Evolutionary conservation across 2,329 filamentous ascomycete genomes (phyloP).

Genomic region (Nemania abortiva): DNA sequence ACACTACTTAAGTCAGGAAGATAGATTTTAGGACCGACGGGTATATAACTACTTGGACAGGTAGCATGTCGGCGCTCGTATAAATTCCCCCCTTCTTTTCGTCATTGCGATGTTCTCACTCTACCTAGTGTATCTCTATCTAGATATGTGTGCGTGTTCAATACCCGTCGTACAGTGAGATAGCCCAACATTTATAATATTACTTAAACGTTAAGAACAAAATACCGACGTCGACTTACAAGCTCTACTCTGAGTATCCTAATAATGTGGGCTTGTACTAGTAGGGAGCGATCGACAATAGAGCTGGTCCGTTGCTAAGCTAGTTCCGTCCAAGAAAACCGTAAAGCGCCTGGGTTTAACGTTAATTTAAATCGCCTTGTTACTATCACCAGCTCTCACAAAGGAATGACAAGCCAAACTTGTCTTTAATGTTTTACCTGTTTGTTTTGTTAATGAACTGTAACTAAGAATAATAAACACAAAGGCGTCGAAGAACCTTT

Average conservation of each 20-base stretch:
- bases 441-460: neutral
- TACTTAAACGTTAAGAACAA: neutral
- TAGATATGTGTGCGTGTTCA: neutral
- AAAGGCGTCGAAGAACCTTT: constrained; percentile 24
- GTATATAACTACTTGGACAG: neutral
- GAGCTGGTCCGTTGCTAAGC: too few relatives aligned
- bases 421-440: neutral
- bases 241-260: neutral
- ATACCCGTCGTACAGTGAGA: neutral
- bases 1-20: neutral
- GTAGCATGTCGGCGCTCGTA: neutral
- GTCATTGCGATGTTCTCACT: too few relatives aligned
- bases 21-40: neutral
- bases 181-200: neutral
- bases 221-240: neutral
- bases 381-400: neutral
- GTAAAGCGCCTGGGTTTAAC: neutral
- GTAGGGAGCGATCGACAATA: too few relatives aligned
- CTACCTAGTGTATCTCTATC: neutral
- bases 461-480: constrained; percentile 19
- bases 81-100: neutral
- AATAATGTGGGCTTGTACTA: neutral
- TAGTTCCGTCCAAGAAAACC: neutral
- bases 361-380: constrained; percentile 25
- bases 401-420: neutral